A percentile compares a stretch with the other conserved stretches of the same genome.
phyloP scores from a whole-genome alignment of 495 filamentous ascomycete species.

The Penicillium daleae region DNA sequence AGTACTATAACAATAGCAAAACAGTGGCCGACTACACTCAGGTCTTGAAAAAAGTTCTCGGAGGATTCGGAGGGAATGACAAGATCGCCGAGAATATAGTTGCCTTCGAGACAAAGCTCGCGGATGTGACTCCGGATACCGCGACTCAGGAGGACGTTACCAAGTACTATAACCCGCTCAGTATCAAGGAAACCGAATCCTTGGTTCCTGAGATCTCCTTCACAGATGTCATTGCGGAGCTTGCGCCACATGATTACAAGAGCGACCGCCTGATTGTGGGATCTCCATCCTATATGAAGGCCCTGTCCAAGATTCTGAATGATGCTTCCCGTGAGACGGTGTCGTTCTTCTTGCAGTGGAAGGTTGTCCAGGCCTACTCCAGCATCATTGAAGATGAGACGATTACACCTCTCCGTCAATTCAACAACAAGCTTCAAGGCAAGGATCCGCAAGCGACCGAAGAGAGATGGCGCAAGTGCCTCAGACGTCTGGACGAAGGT shows the following conservation, averaged over 20 bases:
- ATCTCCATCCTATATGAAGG: constrained; percentile 59
- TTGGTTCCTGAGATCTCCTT: constrained; percentile 61
- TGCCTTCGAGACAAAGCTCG: constrained; percentile 63
- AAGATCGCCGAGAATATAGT: constrained; percentile 53
- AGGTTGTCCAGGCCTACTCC: constrained; percentile 57
- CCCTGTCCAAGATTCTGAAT: constrained; percentile 51
- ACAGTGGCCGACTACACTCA: constrained; percentile 55
- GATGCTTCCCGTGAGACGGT: constrained; percentile 52
- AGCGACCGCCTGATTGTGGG: constrained; percentile 59
- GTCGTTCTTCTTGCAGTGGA: constrained; percentile 63
- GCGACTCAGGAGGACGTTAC: constrained; percentile 62
- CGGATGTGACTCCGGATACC: constrained; percentile 59
- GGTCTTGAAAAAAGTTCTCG: constrained; percentile 51
- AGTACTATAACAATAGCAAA: constrained; percentile 64
- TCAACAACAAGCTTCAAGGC: constrained; percentile 60
- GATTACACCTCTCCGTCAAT: constrained; percentile 59
- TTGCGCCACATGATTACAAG: constrained; percentile 56
- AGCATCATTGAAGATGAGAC: constrained; percentile 59
- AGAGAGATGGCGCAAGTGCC: constrained; percentile 73
- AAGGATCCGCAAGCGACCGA: constrained; percentile 65
- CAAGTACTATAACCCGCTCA: constrained; percentile 62
- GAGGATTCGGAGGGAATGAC: constrained; percentile 31
- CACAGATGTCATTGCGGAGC: constrained; percentile 51
- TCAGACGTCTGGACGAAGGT: constrained; percentile 57
- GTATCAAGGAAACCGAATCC: constrained; percentile 53